phyloP scores from a whole-genome alignment of 202 grass and related monocot genomes.

The Dendrocalamus latiflorus region DNA sequence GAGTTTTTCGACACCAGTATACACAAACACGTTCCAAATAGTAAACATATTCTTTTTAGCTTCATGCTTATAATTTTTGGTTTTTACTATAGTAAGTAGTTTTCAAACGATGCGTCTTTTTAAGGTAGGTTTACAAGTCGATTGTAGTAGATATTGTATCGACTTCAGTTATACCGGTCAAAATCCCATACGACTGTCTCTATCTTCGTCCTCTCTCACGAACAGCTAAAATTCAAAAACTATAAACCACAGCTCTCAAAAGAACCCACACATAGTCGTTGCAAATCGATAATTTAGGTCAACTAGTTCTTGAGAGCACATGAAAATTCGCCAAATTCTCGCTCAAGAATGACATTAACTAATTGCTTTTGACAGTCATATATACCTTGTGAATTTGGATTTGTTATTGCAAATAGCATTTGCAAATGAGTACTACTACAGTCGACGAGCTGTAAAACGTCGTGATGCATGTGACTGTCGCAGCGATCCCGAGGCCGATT shows the following conservation, averaged over 20 bases:
- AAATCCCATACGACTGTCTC: too few species aligned
- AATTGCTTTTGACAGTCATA: not conserved
- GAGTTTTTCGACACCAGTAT: not conserved
- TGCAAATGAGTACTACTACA: not conserved
- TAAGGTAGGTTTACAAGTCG: too few species aligned
- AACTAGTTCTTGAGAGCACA: not conserved
- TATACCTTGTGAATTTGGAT: not conserved
- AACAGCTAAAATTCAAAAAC: too few species aligned
- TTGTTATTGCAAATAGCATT: too few species aligned
- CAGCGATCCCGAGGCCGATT: slow-evolving; percentile 37
- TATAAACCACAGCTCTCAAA: too few species aligned
- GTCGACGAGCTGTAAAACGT: slow-evolving; percentile 15
- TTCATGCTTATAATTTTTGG: not conserved
- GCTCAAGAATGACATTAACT: not conserved
- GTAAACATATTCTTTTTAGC: not conserved
- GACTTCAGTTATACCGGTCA: too few species aligned
- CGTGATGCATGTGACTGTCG: slow-evolving; percentile 34
- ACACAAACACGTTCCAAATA: too few species aligned
- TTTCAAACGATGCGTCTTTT: too few species aligned
- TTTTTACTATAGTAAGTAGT: too few species aligned
- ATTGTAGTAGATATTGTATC: too few species aligned
- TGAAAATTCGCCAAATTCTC: not conserved
- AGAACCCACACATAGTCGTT: too few species aligned
- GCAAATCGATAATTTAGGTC: not conserved
- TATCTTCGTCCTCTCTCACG: too few species aligned